These are phyloP conservation scores for Neoboletus brunneissimus DNA, from an alignment of 768 basidiomycete genomes.

Conservation along the genomic window DNA sequence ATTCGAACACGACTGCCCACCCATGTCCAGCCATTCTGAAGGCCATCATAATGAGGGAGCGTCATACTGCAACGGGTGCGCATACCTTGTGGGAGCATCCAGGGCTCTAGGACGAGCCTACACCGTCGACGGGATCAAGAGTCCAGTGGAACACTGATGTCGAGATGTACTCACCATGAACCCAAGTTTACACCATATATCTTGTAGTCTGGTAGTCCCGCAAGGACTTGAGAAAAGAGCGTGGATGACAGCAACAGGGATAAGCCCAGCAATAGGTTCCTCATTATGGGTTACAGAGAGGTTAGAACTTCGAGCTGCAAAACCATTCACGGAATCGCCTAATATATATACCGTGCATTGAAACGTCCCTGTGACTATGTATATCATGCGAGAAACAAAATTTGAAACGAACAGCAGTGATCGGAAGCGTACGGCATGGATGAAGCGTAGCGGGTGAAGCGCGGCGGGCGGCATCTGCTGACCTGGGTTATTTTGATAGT, in stretches of 20 bases:
- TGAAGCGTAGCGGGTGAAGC: not conserved
- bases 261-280: constrained; percentile 8
- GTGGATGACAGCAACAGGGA: constrained; percentile 15
- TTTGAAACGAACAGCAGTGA: not conserved
- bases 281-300: constrained; percentile 18
- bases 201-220: constrained; percentile 35
- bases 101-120: constrained; percentile 76
- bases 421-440: not conserved
- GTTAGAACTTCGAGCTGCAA: not conserved
- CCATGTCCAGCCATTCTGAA: constrained; percentile 71
- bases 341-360: constrained; percentile 4
- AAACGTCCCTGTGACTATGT: constrained; percentile 4
- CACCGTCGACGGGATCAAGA: constrained; percentile 4
- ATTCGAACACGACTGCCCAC: constrained; percentile 56
- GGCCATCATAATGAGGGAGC: not conserved
- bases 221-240: constrained; percentile 19
- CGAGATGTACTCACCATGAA: constrained; percentile 46
- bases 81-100: constrained; percentile 74
- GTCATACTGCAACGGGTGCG: not conserved
- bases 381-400: not conserved
- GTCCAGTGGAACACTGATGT: not conserved
- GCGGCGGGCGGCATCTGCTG: constrained; percentile 5
- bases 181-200: constrained; percentile 74
- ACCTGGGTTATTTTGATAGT: not conserved
- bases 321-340: not conserved